These are phyloP conservation scores for Lagenaria siceraria DNA, from an alignment of 306 rosid species.

Conservation along the genomic window DNA sequence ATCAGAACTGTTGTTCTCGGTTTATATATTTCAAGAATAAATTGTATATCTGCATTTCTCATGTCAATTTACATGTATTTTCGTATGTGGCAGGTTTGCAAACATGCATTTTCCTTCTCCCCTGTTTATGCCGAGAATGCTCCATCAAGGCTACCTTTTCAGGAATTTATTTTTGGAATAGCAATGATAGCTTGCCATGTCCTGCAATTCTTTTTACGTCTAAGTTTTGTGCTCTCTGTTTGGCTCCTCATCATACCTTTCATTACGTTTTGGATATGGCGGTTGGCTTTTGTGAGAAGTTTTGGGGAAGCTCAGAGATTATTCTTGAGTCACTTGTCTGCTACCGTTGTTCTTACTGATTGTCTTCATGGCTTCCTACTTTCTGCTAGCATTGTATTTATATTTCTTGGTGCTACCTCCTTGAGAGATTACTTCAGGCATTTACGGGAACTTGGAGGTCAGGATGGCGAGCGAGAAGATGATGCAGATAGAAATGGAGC, in stretches of 20 bases:
- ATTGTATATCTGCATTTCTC: not conserved
- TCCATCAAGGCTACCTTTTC: slow-evolving; percentile 91
- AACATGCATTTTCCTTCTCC: slow-evolving; percentile 89
- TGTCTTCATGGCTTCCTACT: slow-evolving; percentile 96
- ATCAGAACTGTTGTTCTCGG: not conserved
- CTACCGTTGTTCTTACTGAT: slow-evolving; percentile 82
- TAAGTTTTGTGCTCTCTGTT: slow-evolving; percentile 89
- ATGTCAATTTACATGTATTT: not conserved
- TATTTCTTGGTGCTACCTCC: slow-evolving; percentile 94
- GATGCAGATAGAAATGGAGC: slow-evolving; percentile 93
- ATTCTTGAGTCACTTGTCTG: slow-evolving; percentile 79
- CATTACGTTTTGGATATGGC: slow-evolving; percentile 98
- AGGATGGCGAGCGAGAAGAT: slow-evolving; percentile 86
- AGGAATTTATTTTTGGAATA: slow-evolving; percentile 96
- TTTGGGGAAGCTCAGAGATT: slow-evolving; percentile 91
- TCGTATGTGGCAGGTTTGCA: slow-evolving; percentile 69
- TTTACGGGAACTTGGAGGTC: slow-evolving; percentile 93
- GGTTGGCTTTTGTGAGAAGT: slow-evolving; percentile 97
- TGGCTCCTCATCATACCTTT: slow-evolving; percentile 97
- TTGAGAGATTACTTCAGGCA: slow-evolving; percentile 97
- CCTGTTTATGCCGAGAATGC: slow-evolving; percentile 98
- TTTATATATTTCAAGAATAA: not conserved
- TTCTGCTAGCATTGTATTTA: slow-evolving; percentile 96
- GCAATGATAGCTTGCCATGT: slow-evolving; percentile 96
- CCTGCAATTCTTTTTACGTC: slow-evolving; percentile 84